phyloP scores from a whole-genome alignment of 2,329 filamentous ascomycete species.

The Cercospora sojina region DNA sequence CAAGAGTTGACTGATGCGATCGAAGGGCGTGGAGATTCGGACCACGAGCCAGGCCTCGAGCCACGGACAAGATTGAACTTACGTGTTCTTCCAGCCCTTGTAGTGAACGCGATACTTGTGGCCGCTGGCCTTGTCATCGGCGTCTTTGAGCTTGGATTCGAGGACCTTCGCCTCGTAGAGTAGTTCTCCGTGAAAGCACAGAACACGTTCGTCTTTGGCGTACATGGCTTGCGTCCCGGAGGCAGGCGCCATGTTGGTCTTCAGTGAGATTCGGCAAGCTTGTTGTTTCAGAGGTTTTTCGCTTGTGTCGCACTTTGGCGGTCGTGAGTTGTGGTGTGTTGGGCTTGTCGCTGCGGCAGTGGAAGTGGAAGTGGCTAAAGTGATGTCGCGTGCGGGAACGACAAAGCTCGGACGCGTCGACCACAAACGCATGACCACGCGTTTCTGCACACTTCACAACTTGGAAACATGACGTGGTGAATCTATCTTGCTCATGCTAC shows the following conservation, averaged over 20 bases:
- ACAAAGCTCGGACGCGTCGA: slow-evolving; percentile 1
- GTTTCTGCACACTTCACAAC: not conserved
- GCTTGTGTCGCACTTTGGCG: not conserved
- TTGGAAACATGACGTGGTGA: not conserved
- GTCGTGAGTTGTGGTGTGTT: not conserved
- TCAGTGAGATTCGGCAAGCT: not conserved
- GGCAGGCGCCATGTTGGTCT: slow-evolving; percentile 25
- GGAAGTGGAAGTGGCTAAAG: slow-evolving; percentile 4
- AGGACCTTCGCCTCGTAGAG: slow-evolving; percentile 97
- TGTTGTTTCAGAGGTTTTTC: not conserved
- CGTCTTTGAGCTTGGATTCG: slow-evolving; percentile 65
- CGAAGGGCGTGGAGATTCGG: not conserved
- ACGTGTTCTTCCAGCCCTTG: slow-evolving; percentile 99
- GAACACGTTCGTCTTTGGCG: slow-evolving; percentile 79
- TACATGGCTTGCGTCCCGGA: slow-evolving; percentile 45
- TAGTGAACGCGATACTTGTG: slow-evolving; percentile 94
- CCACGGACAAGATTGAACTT: slow-evolving; percentile 38
- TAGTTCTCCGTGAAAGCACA: slow-evolving; percentile 96
- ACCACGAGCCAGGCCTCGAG: not conserved
- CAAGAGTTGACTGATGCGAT: not conserved
- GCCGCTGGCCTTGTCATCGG: slow-evolving; percentile 67
- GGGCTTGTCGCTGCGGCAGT: not conserved
- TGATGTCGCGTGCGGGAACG: not conserved
- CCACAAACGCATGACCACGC: slow-evolving; percentile 1
- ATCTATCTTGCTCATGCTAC: not conserved